A percentile compares a stretch with the other conserved stretches of the same genome.
Conservation (phyloP, 75 land plant species). For the Sequoiadendron giganteum region DNA sequence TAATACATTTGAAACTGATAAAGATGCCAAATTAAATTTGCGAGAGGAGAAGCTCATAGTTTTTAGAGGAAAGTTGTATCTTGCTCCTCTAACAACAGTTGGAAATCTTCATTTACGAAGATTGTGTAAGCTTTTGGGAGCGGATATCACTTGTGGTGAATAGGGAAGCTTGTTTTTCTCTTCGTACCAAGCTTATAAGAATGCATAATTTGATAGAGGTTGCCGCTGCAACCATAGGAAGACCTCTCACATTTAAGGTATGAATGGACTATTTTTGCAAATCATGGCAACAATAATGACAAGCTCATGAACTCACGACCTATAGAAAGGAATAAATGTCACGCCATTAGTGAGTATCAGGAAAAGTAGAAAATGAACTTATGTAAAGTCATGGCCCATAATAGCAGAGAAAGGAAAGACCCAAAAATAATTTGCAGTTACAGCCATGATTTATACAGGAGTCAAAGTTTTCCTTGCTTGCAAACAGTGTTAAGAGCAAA, state of each 20-base stretch:
- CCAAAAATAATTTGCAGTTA: too few species aligned
- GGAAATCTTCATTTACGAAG: slow-evolving; percentile 96
- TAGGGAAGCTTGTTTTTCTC: slow-evolving; percentile 95
- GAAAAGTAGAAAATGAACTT: too few species aligned
- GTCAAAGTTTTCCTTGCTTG: too few species aligned
- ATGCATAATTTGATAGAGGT: slow-evolving; percentile 75
- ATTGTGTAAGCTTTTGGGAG: slow-evolving; percentile 86
- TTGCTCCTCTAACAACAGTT: slow-evolving; percentile 96
- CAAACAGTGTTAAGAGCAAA: too few species aligned
- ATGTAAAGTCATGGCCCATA: too few species aligned
- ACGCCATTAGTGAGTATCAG: too few species aligned
- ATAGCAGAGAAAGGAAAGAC: too few species aligned
- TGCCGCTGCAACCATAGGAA: slow-evolving; percentile 53
- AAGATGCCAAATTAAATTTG: slow-evolving; percentile 43
- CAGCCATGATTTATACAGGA: too few species aligned
- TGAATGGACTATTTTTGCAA: too few species aligned
- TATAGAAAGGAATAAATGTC: too few species aligned
- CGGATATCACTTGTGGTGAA: slow-evolving; percentile 96
- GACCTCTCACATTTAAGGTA: slow-evolving; percentile 94
- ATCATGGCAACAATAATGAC: too few species aligned
- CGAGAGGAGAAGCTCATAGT: slow-evolving; percentile 93
- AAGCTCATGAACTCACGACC: too few species aligned
- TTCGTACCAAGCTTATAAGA: slow-evolving; percentile 82
- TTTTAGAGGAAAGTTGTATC: slow-evolving; percentile 86
- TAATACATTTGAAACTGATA: slow-evolving; percentile 25